Evolutionary conservation across 768 basidiomycete species (phyloP), one percentile per base, ranked within the genome.

Genomic region (Pulveroboletus sp.): DNA sequence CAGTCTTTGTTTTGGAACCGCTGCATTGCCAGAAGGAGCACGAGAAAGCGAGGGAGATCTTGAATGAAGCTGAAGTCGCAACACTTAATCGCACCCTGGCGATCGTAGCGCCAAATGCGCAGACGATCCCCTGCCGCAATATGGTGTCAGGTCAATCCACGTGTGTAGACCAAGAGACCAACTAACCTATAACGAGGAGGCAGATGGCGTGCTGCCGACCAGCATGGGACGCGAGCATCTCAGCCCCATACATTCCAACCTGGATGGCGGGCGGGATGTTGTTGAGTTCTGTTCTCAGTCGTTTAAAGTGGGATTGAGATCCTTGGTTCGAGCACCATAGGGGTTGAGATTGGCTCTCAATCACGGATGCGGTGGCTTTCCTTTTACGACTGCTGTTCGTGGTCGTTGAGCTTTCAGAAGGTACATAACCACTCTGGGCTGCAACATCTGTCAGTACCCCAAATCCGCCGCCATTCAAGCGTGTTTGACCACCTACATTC

Each of bases 1-100:
- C 55, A 57, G 16, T 57, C 43, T 2, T 9, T 24, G 7, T 38
- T 9, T 8, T n/a, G 1, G 39, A 57, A 50, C 5, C 52, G 49
- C n/a, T 59, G 46, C 47, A 54, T 37, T 5, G 43, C 40, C n/a
- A n/a, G n/a, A 12, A 57, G 41, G 2, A 57, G 40, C 0, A 54
- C 35, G 19, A 36, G 35, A n/a, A 36, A 36, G 3, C 19, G 35
- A 36, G 9, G 35, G 35, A 36, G 35, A 36, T n/a, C n/a, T n/a
- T n/a, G n/a, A n/a, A n/a, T n/a, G n/a, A n/a, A n/a, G n/a, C n/a
- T n/a, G n/a, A n/a, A n/a, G n/a, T n/a, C n/a, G n/a, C n/a, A n/a
- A 36, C n/a, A 36, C 19, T 36, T 14, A 17, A 55, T 51, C 12
- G 23, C 14, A 6, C n/a, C 0, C 16, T 51, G 46, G 17, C 38